Percentiles rank a stretch among this genome's conserved stretches.
These are phyloP conservation scores for Vanrija humicola DNA, from an alignment of 1,284 basidiomycete species.

Conservation along the genomic window DNA sequence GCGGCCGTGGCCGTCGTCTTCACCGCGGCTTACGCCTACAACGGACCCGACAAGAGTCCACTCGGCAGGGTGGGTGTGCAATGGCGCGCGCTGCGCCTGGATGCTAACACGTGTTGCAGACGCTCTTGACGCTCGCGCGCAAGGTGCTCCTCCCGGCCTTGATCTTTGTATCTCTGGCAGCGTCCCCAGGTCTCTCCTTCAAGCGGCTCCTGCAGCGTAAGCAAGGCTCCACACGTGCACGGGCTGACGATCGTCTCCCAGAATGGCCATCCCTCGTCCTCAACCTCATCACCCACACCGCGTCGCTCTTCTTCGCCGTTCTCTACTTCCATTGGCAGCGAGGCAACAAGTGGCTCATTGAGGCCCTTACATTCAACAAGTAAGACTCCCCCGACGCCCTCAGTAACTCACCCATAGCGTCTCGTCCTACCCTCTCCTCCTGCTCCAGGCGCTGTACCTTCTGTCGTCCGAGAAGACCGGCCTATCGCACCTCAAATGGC, in stretches of 20 bases:
- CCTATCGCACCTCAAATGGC: conserved; percentile 35
- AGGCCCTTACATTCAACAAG: conserved; percentile 39
- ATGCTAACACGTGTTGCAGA: conserved; percentile 11
- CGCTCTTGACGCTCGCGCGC: conserved; percentile 17
- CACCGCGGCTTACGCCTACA: conserved; percentile 36
- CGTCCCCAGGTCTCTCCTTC: conserved; percentile 25
- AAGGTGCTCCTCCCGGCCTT: conserved; percentile 34
- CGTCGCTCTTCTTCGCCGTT: conserved; percentile 26
- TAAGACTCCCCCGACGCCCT: conserved; percentile 10
- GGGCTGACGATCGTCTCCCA: background rate
- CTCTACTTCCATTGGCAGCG: conserved; percentile 18
- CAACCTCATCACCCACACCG: conserved; percentile 30
- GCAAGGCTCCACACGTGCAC: background rate
- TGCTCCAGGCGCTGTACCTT: conserved; percentile 29
- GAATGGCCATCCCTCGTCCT: conserved; percentile 39
- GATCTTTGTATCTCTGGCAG: conserved; percentile 33
- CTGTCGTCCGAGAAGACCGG: conserved; percentile 16
- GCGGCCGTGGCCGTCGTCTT: conserved; percentile 34
- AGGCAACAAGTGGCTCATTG: conserved; percentile 31
- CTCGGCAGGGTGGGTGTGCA: conserved; percentile 17
- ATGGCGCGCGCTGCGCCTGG: background rate
- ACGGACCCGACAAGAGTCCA: conserved; percentile 13
- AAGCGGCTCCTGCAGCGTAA: conserved; percentile 25
- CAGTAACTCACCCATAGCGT: conserved; percentile 22
- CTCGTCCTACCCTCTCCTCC: conserved; percentile 35